These are phyloP conservation scores for Willaertia magna DNA, from an alignment of 208 protist species.

Conservation along the genomic window DNA sequence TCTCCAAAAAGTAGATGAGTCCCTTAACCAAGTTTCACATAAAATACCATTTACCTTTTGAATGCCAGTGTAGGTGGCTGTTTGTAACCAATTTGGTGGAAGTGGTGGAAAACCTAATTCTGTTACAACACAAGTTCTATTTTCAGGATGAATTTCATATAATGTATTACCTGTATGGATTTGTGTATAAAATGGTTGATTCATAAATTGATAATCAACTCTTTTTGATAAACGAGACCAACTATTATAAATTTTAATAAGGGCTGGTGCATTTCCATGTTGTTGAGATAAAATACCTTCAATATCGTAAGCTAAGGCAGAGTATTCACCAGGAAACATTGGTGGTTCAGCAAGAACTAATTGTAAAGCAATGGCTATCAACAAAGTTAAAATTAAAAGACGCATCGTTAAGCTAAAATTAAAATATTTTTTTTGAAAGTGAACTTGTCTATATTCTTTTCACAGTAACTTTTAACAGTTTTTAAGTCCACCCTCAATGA, in stretches of 20 bases:
- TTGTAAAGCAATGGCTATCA: too few species aligned
- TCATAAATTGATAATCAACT: not conserved
- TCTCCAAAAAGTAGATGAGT: not conserved
- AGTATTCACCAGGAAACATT: too few species aligned
- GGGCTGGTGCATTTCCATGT: too few species aligned
- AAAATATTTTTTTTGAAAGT: too few species aligned
- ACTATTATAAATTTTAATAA: not conserved
- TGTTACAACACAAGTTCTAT: not conserved
- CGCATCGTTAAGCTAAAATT: too few species aligned
- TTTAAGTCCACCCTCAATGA: too few species aligned
- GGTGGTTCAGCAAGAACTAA: too few species aligned
- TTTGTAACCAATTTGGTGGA: not conserved
- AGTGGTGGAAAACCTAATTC: not conserved
- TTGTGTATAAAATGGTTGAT: not conserved
- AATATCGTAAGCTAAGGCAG: too few species aligned
- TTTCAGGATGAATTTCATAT: not conserved
- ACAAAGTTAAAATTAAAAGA: too few species aligned
- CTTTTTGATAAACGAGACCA: not conserved
- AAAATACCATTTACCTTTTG: not conserved
- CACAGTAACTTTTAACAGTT: too few species aligned
- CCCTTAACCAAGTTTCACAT: not conserved
- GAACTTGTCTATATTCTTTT: too few species aligned
- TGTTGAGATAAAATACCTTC: too few species aligned
- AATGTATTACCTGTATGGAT: not conserved
- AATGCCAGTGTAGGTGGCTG: not conserved